phyloP scores from a whole-genome alignment of 805 yeast genomes.

The Sugiyamaella smithiae region DNA sequence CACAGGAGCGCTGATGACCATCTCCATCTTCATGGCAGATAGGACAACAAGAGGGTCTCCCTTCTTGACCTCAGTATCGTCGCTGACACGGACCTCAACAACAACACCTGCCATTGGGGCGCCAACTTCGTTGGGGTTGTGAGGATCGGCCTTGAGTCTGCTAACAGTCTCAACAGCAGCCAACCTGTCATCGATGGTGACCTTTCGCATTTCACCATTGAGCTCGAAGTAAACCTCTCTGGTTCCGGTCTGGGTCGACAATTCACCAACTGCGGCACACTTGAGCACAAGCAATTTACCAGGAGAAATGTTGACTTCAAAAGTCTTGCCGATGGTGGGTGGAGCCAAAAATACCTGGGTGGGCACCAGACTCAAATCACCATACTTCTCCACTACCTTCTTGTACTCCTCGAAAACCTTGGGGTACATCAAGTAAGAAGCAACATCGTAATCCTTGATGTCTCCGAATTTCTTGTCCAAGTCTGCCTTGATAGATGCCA shows the following conservation, averaged over 20 bases:
- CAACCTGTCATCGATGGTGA: conserved; percentile 82
- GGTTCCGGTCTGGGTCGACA: conserved; percentile 77
- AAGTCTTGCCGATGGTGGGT: conserved; percentile 83
- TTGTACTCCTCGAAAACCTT: conserved; percentile 90
- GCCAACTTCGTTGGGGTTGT: conserved; percentile 88
- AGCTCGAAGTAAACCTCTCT: conserved; percentile 97
- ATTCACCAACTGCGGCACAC: conserved; percentile 88
- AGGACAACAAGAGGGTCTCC: conserved; percentile 93
- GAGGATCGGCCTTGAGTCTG: conserved; percentile 86
- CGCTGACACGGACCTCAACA: conserved; percentile 88
- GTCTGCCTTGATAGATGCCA: conserved; percentile 68
- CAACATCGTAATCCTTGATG: conserved; percentile 83
- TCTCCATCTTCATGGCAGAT: conserved; percentile 99
- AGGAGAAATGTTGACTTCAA: conserved; percentile 83
- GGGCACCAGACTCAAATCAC: conserved; percentile 92
- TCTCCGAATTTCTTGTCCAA: conserved; percentile 73
- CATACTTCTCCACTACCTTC: conserved; percentile 69
- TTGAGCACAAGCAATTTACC: conserved; percentile 93
- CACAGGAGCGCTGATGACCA: conserved; percentile 92
- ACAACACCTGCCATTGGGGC: conserved; percentile 99
- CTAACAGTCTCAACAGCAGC: conserved; percentile 81
- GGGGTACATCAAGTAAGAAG: conserved; percentile 97
- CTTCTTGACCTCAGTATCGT: conserved; percentile 86
- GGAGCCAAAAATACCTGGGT: conserved; percentile 88
- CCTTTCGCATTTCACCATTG: conserved; percentile 97